Evolutionary conservation across 257 asterid genomes (phyloP), one percentile per base, ranked within the genome.

Genomic region (Lithospermum erythrorhizon): DNA sequence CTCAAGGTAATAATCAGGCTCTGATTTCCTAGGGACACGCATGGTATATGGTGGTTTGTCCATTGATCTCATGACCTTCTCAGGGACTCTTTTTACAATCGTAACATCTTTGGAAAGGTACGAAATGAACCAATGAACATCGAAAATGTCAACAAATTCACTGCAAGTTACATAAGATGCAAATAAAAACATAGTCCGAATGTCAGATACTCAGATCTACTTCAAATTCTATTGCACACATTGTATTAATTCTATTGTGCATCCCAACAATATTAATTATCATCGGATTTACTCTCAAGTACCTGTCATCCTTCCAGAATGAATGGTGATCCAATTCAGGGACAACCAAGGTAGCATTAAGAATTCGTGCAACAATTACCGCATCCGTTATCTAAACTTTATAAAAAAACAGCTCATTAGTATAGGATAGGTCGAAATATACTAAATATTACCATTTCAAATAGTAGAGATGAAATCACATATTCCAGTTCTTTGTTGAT

Each of bases 21-120:
- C 99, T 15, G 99, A 93, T 74, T 83, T 93, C 70, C 99, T 85
- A 22, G 99, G 99, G 62, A 93, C 97, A 57, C 99, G 99, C 99
- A 87, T 93, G 63, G 99, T 89, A 77, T 93, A 93, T 21, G 99
- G 99, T 47, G 99, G 99, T 73, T 85, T 93, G 23, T 89, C 99
- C 97, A 93, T 89, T 64, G 97, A 89, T 78, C 86, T 79, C 97
- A 89, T 93, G 77, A 93, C 90, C 82, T 78, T 93, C 65, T 87
- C 97, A 5, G 99, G 96, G 65, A 93, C 97, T 62, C 90, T 83
- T 83, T 87, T 89, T 60, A 89, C 88, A 53, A 89, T 82, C 8
- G 93, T 81, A 52, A 93, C 83, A 41, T 93, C 99, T 75, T 89
- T 93, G 53, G 95, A 75, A 62, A 93, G 97, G 84, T 77, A 86